Evolutionary conservation across 495 filamentous ascomycete genomes (phyloP).

Genomic region (Neurospora tetrasperma): DNA sequence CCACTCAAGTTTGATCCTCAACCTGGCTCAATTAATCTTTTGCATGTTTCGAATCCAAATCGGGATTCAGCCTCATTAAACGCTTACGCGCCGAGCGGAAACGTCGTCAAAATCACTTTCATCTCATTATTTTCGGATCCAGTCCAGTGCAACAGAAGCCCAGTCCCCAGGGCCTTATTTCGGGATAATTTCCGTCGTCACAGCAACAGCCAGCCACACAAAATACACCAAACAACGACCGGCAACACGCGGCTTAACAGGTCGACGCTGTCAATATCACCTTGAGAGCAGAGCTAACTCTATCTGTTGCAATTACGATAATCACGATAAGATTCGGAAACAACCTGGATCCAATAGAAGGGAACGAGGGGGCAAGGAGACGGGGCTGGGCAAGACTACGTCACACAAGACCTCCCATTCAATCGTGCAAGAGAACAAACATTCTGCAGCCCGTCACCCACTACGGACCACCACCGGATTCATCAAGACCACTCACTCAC

Average conservation of each 20-base stretch:
- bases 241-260: background rate
- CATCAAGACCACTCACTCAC: background rate
- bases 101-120: background rate
- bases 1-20: background rate
- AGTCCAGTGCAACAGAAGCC: background rate
- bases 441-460: background rate
- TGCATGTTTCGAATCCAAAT: background rate
- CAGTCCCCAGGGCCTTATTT: background rate
- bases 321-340: background rate
- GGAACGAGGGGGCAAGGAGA: background rate
- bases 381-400: background rate
- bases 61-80: background rate
- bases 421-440: background rate
- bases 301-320: background rate
- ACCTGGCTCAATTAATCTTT: background rate
- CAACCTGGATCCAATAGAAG: background rate
- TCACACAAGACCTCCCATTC: background rate
- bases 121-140: background rate
- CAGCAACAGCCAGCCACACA: too few species aligned
- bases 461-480: background rate
- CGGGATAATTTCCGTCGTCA: background rate
- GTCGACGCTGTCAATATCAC: background rate
- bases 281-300: background rate
- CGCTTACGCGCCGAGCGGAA: background rate
- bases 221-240: background rate